Evolutionary conservation across 1,284 basidiomycete genomes (phyloP), one percentile per base, ranked within the genome.

Genomic region (Butyriboletus pseudospeciosus): DNA sequence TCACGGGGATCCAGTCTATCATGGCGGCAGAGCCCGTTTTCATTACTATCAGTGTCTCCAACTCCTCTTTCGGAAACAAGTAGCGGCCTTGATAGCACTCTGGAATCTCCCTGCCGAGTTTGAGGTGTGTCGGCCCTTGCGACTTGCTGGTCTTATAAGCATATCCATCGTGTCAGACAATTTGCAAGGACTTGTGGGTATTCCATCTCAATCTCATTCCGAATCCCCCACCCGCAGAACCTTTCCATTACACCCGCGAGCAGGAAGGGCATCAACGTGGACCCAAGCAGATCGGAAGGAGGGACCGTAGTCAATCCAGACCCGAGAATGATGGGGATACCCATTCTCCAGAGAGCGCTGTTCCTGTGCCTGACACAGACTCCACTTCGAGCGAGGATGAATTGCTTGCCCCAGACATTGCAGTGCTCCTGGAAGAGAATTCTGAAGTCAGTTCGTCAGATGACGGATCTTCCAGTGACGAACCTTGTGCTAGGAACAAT

Each of bases 11-110:
- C 10, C 64, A 94, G 93, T 90, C 45, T 93, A 92, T 64, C 86
- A 92, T 61, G 92, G 91, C 10, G 77, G 81, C 23, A 79, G 86
- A 50, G 90, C 84, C 4, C 80, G 84, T 43, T 92, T 80, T 65
- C 82, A 87, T 52, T 90, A 90, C 61, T 86, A 91, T 57, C 86
- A 94, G 60, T 90, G 87, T 60, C 74, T 91, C 36, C 93, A 95
- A 67, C 73, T 92, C 0, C 72, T 94, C 49, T 73, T 95, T 9
- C 77, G 92, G 16, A 80, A 85, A 61, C 93, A 96, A 70, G 72
- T 91, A 4, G 73, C 75, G 7, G 80, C 81, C n/a, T 69, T 95
- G 44, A 76, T 67, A 7, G 64, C 71, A 25, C 61, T 86, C 5
- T 95, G 92, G 92, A 66, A 75, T 14, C 73, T 95, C 8, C 91